A percentile compares a stretch with the other conserved stretches of the same genome.
phyloP scores from a whole-genome alignment of 163 green algal genomes.

The Scenedesmus sp. region DNA sequence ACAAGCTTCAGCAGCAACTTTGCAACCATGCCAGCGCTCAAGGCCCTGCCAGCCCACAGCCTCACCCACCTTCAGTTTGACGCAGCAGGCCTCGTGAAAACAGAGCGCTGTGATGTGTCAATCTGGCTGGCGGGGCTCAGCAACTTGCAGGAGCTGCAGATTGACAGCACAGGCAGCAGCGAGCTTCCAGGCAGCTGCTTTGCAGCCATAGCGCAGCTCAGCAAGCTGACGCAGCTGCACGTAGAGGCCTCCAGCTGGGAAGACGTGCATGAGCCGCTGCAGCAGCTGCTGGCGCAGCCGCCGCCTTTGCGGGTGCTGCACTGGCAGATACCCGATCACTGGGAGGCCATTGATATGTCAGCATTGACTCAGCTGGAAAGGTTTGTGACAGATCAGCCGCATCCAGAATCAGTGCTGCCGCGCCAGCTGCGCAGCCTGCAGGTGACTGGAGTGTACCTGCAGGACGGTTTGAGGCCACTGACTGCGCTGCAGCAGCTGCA shows the following conservation, averaged over 20 bases:
- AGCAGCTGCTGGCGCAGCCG: constrained; percentile 6
- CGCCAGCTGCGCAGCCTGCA: too few relatives aligned
- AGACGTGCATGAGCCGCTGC: not conserved
- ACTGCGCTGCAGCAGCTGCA: not conserved
- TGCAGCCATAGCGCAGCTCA: not conserved
- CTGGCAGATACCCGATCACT: not conserved
- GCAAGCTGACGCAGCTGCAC: not conserved
- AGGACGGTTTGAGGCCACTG: too few relatives aligned
- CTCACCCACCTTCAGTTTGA: not conserved
- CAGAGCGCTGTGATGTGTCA: not conserved
- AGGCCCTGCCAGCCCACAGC: not conserved
- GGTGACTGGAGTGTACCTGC: too few relatives aligned
- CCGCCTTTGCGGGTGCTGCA: not conserved
- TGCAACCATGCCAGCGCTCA: not conserved
- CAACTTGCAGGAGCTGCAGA: not conserved
- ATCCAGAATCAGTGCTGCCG: too few relatives aligned
- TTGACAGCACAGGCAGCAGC: not conserved
- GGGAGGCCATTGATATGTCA: too few relatives aligned
- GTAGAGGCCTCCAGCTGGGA: not conserved
- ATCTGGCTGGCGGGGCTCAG: not conserved
- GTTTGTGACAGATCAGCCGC: too few relatives aligned
- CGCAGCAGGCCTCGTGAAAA: too few relatives aligned
- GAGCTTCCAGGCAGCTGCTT: not conserved
- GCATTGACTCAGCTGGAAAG: too few relatives aligned
- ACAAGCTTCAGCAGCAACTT: not conserved